Conservation (phyloP, 768 basidiomycete species). For the Cystobasidium tubakii region DNA sequence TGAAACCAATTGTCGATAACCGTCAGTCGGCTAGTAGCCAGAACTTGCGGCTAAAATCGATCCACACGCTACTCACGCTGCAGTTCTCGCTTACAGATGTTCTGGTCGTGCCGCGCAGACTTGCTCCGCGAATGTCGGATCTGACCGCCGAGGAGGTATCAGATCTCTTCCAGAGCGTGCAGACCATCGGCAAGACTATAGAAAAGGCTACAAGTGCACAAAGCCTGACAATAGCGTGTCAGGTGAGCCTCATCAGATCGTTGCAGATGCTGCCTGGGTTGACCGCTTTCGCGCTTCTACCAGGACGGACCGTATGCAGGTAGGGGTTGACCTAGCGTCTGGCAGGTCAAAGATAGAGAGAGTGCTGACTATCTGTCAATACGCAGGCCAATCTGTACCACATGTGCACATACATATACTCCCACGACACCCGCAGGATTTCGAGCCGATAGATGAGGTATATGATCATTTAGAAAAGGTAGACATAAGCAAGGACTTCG, state of each 20-base stretch:
- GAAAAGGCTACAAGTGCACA: slow-evolving; percentile 77
- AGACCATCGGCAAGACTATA: slow-evolving; percentile 69
- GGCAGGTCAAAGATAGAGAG: no score
- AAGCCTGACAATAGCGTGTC: slow-evolving; percentile 76
- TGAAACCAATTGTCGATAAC: slow-evolving; percentile 28
- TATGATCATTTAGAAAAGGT: slow-evolving; percentile 68
- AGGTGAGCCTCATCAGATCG: slow-evolving; percentile 56
- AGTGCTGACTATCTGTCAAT: no score
- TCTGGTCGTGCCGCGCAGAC: slow-evolving; percentile 57
- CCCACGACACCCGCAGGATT: slow-evolving; percentile 63
- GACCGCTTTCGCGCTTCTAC: background rate
- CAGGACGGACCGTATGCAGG: slow-evolving; percentile 44
- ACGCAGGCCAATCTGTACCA: slow-evolving; percentile 72
- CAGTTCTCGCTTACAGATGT: slow-evolving; percentile 52
- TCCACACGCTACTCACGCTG: background rate
- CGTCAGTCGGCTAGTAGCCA: background rate
- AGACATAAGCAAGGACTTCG: slow-evolving; percentile 50
- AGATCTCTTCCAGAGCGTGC: slow-evolving; percentile 73
- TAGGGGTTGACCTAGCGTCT: slow-evolving; percentile 30
- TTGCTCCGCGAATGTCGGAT: slow-evolving; percentile 56
- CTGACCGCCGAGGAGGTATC: slow-evolving; percentile 60
- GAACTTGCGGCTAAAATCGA: background rate
- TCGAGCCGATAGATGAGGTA: slow-evolving; percentile 51
- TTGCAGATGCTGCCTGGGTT: background rate
- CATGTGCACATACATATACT: slow-evolving; percentile 93